These are phyloP conservation scores for Nevesoporus exiguus DNA, from an alignment of 768 basidiomycete species.

Conservation along the genomic window DNA sequence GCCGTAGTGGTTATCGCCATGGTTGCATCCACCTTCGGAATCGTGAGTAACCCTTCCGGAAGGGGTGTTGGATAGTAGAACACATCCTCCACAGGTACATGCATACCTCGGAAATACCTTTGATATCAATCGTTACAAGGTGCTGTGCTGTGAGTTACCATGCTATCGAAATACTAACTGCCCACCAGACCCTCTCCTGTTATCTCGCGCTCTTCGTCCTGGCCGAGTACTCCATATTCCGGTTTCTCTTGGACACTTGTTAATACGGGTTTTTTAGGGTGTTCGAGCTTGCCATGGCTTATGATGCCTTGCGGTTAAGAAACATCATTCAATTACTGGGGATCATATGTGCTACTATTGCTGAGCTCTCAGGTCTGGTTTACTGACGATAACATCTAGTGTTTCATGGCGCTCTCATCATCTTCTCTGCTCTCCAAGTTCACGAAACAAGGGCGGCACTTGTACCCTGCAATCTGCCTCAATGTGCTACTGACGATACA, in stretches of 20 bases:
- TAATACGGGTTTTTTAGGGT: slow-evolving; percentile 42
- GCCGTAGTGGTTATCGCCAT: slow-evolving; percentile 71
- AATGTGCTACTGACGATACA: slow-evolving; percentile 49
- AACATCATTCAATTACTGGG: slow-evolving; percentile 79
- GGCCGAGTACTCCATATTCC: slow-evolving; percentile 56
- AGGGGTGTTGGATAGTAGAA: slow-evolving; percentile 1
- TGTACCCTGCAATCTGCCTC: slow-evolving; percentile 25
- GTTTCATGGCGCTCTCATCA: slow-evolving; percentile 72
- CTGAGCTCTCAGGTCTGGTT: not conserved
- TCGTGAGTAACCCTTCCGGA: slow-evolving; percentile 39
- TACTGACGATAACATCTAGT: slow-evolving; percentile 30
- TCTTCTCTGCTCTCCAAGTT: slow-evolving; percentile 74
- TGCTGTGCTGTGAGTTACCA: slow-evolving; percentile 14
- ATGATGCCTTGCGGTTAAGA: slow-evolving; percentile 76
- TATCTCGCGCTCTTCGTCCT: slow-evolving; percentile 82
- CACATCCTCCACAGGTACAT: slow-evolving; percentile 44
- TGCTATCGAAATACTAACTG: slow-evolving; percentile 11
- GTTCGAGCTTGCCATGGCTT: slow-evolving; percentile 77
- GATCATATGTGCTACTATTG: slow-evolving; percentile 52
- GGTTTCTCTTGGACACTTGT: not conserved
- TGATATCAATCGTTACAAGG: slow-evolving; percentile 48
- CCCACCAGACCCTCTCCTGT: slow-evolving; percentile 67
- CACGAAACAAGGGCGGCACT: slow-evolving; percentile 69
- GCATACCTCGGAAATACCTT: slow-evolving; percentile 25
- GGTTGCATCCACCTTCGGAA: slow-evolving; percentile 67